phyloP scores from a whole-genome alignment of 202 grass and related monocot genomes.

The Musa balbisiana region DNA sequence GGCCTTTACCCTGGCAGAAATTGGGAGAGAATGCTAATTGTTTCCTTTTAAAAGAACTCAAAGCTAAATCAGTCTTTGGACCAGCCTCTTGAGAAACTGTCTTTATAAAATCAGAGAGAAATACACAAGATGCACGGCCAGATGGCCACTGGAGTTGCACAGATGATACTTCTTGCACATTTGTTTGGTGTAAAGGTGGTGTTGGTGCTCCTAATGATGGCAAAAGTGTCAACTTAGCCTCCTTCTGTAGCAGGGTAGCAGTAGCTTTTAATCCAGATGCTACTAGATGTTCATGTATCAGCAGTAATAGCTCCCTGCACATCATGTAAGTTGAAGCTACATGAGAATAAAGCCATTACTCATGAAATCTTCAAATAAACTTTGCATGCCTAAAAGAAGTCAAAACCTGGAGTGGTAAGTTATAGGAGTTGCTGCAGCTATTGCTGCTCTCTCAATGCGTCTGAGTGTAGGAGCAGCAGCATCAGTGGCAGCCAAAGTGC shows the following conservation, averaged over 20 bases:
- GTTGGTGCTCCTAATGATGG: conserved; percentile 34
- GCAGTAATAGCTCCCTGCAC: conserved; percentile 77
- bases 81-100: conserved; percentile 21
- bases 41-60: conserved; percentile 54
- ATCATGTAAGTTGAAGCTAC: not conserved
- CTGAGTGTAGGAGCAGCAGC: conserved; percentile 86
- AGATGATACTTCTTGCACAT: conserved; percentile 50
- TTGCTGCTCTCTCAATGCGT: conserved; percentile 90
- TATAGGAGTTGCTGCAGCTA: conserved; percentile 94
- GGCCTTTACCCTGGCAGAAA: conserved; percentile 37
- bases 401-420: conserved; percentile 90
- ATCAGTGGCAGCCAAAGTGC: conserved; percentile 88
- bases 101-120: conserved; percentile 46
- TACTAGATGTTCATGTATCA: conserved; percentile 94
- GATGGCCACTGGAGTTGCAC: conserved; percentile 72
- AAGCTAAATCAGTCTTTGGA: conserved; percentile 42
- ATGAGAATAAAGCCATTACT: not conserved
- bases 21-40: conserved; percentile 61
- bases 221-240: conserved; percentile 71
- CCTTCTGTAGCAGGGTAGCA: conserved; percentile 74
- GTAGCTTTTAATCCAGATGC: conserved; percentile 78
- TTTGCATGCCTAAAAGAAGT: not conserved
- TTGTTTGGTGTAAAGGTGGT: conserved; percentile 54
- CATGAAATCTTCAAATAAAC: not conserved
- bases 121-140: conserved; percentile 46